These are phyloP conservation scores for Aspergillus novoparasiticus DNA, from an alignment of 2,329 filamentous ascomycete genomes.

Conservation along the genomic window DNA sequence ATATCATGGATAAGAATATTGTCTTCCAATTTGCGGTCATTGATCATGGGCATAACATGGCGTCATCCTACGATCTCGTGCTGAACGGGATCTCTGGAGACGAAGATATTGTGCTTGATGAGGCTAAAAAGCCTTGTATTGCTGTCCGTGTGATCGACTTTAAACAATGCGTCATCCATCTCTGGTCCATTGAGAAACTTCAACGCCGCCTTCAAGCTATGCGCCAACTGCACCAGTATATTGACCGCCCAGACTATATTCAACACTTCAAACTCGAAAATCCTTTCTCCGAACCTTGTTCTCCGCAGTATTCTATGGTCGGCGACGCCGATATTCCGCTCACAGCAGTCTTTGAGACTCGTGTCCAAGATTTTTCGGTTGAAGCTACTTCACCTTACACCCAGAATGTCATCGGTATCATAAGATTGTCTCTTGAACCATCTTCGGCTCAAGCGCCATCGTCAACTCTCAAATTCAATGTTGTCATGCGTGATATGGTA, in stretches of 20 bases:
- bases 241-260: constrained; percentile 91
- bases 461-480: constrained; percentile 94
- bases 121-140: constrained; percentile 84
- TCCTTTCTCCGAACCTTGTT: constrained; percentile 86
- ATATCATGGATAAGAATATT: constrained; percentile 88
- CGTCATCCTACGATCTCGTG: constrained; percentile 95
- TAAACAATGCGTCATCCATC: constrained; percentile 77
- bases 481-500: constrained; percentile 94
- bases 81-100: constrained; percentile 87
- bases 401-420: constrained; percentile 83
- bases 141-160: constrained; percentile 90
- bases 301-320: constrained; percentile 88
- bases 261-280: constrained; percentile 92
- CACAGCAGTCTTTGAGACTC: constrained; percentile 87
- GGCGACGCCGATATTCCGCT: constrained; percentile 93
- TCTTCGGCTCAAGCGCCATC: constrained; percentile 90
- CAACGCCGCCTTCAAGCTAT: constrained; percentile 84
- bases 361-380: constrained; percentile 89
- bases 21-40: constrained; percentile 95
- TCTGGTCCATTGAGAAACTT: constrained; percentile 95
- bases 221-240: constrained; percentile 95
- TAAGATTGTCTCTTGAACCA: constrained; percentile 88
- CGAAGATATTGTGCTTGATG: constrained; percentile 79
- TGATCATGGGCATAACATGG: constrained; percentile 82
- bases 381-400: constrained; percentile 94